Conservation (phyloP, 805 yeast genomes). For the Candida jianshihensis region DNA sequence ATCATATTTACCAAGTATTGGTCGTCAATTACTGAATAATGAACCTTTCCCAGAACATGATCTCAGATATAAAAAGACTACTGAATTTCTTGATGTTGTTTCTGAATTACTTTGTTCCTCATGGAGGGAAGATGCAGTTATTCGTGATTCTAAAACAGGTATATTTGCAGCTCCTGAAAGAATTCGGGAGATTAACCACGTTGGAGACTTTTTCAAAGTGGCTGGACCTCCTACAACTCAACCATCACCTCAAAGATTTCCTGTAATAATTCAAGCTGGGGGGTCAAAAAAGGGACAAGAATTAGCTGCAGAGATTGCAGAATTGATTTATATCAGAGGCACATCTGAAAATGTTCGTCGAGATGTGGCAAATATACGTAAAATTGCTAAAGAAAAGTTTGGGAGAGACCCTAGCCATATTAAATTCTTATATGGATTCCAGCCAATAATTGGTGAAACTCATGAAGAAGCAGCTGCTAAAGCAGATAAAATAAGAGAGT, state of each 20-base stretch:
- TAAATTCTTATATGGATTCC: conserved; percentile 27
- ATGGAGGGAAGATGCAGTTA: conserved; percentile 31
- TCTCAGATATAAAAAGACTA: conserved; percentile 30
- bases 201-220: conserved; percentile 28
- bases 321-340: conserved; percentile 28
- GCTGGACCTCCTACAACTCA: conserved; percentile 29
- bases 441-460: conserved; percentile 28
- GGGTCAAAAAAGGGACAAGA: conserved; percentile 30
- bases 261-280: conserved; percentile 37
- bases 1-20: conserved; percentile 31
- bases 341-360: conserved; percentile 24
- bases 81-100: conserved; percentile 32
- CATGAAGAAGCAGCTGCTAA: conserved; percentile 32
- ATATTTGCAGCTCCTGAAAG: conserved; percentile 28
- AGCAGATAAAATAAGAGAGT: conserved; percentile 19
- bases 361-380: conserved; percentile 17
- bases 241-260: conserved; percentile 38
- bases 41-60: conserved; percentile 31
- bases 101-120: conserved; percentile 29
- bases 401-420: conserved; percentile 28
- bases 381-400: conserved; percentile 24
- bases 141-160: conserved; percentile 13
- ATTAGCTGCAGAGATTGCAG: conserved; percentile 37
- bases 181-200: conserved; percentile 31
- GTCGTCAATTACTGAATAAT: conserved; percentile 28